Percentiles rank a stretch among this genome's conserved stretches.
phyloP scores from a whole-genome alignment of 441 rosid species.

The Brassica balearica region DNA sequence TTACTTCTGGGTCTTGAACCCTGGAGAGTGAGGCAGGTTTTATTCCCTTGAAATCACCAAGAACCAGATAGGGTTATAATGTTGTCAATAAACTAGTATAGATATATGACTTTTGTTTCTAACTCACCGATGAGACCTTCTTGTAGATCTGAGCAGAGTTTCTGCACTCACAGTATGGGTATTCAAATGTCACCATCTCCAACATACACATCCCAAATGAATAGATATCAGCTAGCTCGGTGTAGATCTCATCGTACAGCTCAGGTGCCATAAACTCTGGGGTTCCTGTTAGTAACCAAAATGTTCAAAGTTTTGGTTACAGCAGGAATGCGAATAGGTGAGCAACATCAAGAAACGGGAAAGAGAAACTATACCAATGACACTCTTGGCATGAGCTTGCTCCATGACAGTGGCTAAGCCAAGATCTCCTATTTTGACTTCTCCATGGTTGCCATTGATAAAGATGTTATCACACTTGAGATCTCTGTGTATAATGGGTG shows the following conservation, averaged over 20 bases:
- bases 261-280: conserved; percentile 88
- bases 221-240: conserved; percentile 73
- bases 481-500: conserved; percentile 77
- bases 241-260: conserved; percentile 73
- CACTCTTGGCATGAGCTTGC: conserved; percentile 74
- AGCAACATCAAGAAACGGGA: conserved; percentile 12
- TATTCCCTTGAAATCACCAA: conserved; percentile 58
- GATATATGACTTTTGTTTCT: conserved; percentile 21
- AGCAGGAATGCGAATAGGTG: background rate
- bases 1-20: conserved; percentile 63
- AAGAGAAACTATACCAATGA: conserved; percentile 57
- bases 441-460: conserved; percentile 77
- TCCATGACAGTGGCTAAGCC: conserved; percentile 81
- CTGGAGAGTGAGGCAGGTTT: conserved; percentile 70
- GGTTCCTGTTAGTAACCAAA: conserved; percentile 52
- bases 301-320: background rate
- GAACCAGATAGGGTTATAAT: conserved; percentile 18
- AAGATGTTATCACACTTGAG: conserved; percentile 81
- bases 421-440: conserved; percentile 79
- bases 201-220: conserved; percentile 82
- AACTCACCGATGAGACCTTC: conserved; percentile 60
- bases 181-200: conserved; percentile 80
- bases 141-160: conserved; percentile 83
- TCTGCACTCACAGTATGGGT: conserved; percentile 74
- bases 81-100: background rate